Conservation (phyloP, 495 filamentous ascomycete genomes). For the Neurospora sp. region DNA sequence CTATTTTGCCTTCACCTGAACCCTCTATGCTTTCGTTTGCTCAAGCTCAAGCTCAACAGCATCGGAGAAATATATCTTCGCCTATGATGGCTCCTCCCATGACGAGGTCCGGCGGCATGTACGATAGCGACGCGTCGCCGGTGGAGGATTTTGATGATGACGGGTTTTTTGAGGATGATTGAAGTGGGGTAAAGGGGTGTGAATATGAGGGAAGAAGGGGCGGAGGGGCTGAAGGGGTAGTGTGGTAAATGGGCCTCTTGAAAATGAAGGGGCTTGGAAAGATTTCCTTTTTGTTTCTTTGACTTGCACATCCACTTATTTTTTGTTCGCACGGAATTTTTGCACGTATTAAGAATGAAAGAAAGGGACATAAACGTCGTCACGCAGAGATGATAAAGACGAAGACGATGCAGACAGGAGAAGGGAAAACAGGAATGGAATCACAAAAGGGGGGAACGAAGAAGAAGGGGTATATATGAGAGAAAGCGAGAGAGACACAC, state of each 20-base stretch:
- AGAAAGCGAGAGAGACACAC: neutral
- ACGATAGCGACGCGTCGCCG: constrained; percentile 59
- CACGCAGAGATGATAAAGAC: neutral
- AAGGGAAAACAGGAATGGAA: neutral
- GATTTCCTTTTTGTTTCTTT: neutral
- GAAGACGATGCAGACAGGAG: neutral
- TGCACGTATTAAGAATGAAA: neutral
- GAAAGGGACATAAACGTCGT: neutral
- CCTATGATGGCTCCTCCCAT: constrained; percentile 52
- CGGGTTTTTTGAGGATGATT: constrained; percentile 46
- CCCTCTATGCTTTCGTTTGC: constrained; percentile 1
- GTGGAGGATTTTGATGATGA: constrained; percentile 44
- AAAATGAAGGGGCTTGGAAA: neutral
- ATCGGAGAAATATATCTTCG: neutral
- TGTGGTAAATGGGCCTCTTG: neutral
- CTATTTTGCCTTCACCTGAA: neutral
- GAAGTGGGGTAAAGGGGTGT: neutral
- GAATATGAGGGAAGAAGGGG: neutral
- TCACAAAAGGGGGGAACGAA: neutral
- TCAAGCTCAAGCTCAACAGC: neutral
- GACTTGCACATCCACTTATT: neutral
- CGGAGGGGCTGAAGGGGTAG: neutral
- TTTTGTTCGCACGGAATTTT: neutral
- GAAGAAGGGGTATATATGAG: neutral
- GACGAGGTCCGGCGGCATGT: constrained; percentile 49